Evolutionary conservation across 2,329 filamentous ascomycete species (phyloP), one percentile per base, ranked within the genome.

Genomic region (Whalleya microplaca): DNA sequence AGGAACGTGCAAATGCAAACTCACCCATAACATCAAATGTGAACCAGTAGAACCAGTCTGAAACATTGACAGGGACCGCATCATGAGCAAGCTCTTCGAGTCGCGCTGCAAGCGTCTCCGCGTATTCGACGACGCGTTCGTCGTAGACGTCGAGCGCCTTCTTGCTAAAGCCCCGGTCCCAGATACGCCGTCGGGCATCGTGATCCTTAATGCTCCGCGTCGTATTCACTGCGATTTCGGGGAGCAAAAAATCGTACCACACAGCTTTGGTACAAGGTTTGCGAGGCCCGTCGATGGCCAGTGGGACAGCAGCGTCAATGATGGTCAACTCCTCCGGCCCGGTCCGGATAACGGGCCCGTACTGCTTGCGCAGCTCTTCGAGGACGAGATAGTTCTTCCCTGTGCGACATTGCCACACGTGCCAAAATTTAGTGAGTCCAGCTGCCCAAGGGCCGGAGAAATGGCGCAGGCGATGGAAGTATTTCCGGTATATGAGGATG

Each of bases 11-110:
- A 29, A 68, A 65, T 41, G 56, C 60, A 16, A 68, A 62, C 8
- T 67, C 62, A 10, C 64, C 64, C 62, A 67, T 67, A 1, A 65
- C 56, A 37, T 66, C 64, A 16, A 66, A 68, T 1, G 58, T 48
- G 32, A 60, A 63, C 56, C 60, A 63, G 41, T 57, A 53, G 21
- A 59, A 59, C 59, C 58, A 63, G 14, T 64, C 60, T 1, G 59
- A 56, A 19, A 63, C 53, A 21, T 62, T 62, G 27, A 66, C 41
- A 5, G 51, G 44, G 3, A 46, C 46, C n/a, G 46, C 51, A 46
- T 41, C 18, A 18, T 44, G 32, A 4, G 55, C 41, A 42, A 59
- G 19, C 45, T 51, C 44, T 29, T 62, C 53, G 27, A 64, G 58
- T 40, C 51, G 61, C 2, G 42, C 9, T 18, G 51, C 45, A 7